phyloP scores from a whole-genome alignment of 192 early-diverging fungal species.

The Coemansia sp. region DNA sequence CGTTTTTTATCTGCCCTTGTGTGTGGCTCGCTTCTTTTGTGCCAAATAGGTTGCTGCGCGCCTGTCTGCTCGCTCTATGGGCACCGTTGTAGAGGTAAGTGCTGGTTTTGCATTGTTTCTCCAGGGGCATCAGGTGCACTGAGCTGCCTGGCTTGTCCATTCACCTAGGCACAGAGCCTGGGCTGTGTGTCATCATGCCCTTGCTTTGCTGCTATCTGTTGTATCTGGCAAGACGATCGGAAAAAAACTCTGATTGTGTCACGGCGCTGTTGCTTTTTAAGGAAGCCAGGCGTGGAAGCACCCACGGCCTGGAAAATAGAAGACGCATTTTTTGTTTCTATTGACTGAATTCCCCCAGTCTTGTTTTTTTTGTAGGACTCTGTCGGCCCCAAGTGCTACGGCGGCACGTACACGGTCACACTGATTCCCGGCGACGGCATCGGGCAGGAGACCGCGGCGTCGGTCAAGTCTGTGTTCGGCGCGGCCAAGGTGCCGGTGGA shows the following conservation, averaged over 20 bases:
- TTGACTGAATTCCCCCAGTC: background rate
- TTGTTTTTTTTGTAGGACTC: constrained; percentile 28
- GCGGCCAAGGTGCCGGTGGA: constrained; percentile 92
- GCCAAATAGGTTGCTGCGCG: constrained; percentile 45
- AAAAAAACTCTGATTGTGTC: background rate
- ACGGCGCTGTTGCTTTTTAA: background rate
- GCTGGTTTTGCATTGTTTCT: background rate
- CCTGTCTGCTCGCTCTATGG: constrained; percentile 46
- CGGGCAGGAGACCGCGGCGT: constrained; percentile 85
- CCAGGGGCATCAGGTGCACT: too few species aligned
- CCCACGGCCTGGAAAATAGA: background rate
- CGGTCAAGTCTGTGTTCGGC: constrained; percentile 93
- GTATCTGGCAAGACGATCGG: background rate
- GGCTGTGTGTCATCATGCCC: background rate
- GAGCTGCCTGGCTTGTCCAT: too few species aligned
- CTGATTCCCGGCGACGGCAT: constrained; percentile 99
- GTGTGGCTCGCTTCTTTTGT: background rate
- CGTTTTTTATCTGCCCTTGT: background rate
- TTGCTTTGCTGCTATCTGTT: background rate
- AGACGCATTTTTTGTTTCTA: background rate
- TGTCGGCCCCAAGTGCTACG: constrained; percentile 67
- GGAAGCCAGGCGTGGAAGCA: background rate
- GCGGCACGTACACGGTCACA: constrained; percentile 93
- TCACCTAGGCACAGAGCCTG: too few species aligned
- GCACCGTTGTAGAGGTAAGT: constrained; percentile 51